These are phyloP conservation scores for Scedosporium dehoogii DNA, from an alignment of 2,329 filamentous ascomycete genomes.

Conservation along the genomic window DNA sequence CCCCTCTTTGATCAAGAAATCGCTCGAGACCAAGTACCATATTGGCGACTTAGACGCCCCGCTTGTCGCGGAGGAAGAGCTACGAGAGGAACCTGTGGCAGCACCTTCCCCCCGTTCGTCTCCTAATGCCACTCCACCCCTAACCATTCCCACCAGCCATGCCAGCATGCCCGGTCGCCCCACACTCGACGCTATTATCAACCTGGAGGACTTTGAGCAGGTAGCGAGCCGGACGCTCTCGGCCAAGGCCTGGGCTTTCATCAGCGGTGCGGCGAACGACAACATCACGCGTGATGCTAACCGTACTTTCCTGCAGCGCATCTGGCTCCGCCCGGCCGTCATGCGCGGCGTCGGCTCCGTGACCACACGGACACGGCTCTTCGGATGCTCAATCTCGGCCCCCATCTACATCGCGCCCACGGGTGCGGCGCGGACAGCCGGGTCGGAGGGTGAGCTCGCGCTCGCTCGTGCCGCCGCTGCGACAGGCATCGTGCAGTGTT, in stretches of 20 bases:
- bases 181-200: slow-evolving; percentile 14
- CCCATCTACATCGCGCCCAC: slow-evolving; percentile 16
- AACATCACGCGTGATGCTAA: slow-evolving; percentile 16
- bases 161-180: neutral
- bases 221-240: slow-evolving; percentile 9
- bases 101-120: too few relatives aligned
- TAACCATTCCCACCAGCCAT: neutral
- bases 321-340: slow-evolving; percentile 17
- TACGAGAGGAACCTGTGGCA: neutral
- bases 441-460: slow-evolving; percentile 8
- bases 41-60: slow-evolving; percentile 12
- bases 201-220: slow-evolving; percentile 16
- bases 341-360: slow-evolving; percentile 14
- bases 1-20: slow-evolving; percentile 13
- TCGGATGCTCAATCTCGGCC: slow-evolving; percentile 13
- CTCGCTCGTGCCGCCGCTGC: neutral
- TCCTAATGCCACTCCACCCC: neutral
- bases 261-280: slow-evolving; percentile 16
- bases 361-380: slow-evolving; percentile 9
- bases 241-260: slow-evolving; percentile 16
- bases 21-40: slow-evolving; percentile 10
- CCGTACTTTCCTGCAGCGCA: slow-evolving; percentile 8
- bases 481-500: neutral
- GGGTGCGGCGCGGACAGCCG: slow-evolving; percentile 10
- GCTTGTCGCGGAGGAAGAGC: neutral